Conservation (phyloP, 352 stramenopile genomes). For the Phytophthora litchii region DNA sequence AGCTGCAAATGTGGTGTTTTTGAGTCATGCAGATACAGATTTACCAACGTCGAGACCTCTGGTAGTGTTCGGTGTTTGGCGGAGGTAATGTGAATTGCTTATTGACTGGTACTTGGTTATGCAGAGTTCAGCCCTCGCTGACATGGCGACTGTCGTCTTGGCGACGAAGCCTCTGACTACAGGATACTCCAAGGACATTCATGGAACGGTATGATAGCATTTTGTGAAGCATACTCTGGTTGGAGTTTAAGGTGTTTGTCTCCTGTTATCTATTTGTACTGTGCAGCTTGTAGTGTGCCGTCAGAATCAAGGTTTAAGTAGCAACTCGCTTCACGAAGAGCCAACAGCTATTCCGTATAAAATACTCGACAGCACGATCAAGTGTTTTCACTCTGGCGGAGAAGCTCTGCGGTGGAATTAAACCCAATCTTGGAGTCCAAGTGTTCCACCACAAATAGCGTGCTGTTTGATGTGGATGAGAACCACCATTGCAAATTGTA, state of each 20-base stretch:
- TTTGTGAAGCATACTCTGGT: no score
- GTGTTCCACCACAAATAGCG: conserved; percentile 17
- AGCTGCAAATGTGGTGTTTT: conserved; percentile 55
- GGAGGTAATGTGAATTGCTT: no score
- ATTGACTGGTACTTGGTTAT: background rate
- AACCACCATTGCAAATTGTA: background rate
- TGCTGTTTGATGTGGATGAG: conserved; percentile 1
- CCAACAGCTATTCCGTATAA: conserved; percentile 59
- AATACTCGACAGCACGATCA: conserved; percentile 73
- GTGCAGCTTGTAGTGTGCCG: conserved; percentile 49
- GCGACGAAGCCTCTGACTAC: conserved; percentile 57
- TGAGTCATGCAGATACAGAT: conserved; percentile 64
- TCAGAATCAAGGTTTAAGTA: conserved; percentile 37
- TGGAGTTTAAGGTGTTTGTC: background rate
- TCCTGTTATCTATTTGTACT: background rate
- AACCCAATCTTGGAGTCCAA: background rate
- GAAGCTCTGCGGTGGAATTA: conserved; percentile 31
- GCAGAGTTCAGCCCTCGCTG: conserved; percentile 51
- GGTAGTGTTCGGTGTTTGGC: conserved; percentile 8
- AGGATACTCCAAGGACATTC: conserved; percentile 79
- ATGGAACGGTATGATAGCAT: conserved; percentile 57
- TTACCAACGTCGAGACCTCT: conserved; percentile 15
- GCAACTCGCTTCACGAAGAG: conserved; percentile 24
- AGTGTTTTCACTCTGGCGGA: conserved; percentile 51
- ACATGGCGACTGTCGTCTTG: conserved; percentile 66